Base-by-base conservation (phyloP, 2,329 filamentous ascomycete genomes). In the Paraphaeosphaeria sporulosa region DNA sequence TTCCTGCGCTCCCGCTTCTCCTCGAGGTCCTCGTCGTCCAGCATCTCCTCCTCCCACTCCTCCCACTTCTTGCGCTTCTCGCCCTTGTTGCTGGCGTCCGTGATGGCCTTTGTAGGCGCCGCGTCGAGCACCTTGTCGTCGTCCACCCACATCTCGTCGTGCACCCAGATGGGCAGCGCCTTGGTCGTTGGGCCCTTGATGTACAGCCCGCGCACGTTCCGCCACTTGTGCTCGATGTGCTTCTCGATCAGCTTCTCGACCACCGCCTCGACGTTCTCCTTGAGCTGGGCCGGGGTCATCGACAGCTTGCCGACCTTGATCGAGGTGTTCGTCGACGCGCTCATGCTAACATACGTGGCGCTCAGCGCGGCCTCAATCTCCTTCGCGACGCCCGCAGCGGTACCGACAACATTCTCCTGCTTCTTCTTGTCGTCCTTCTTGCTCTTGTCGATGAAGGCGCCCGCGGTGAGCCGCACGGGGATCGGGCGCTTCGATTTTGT, bases 131-230 rank as follows among this genome's bases (percentile, higher is more conserved):
- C 87, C 72, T 92, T 89, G 62, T 88, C 85, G 61, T 90, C 87
- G 66, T 95, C 91, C 17, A 90, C 79, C 93, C 95, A 99, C 65
- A 99, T 84, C 84, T 97, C 93, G 68, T 93, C 90, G 4, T 94
- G 91, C 74, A 97, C 82, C 92, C 93, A 99, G 75, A 99, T 89
- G n/a, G 95, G 95, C 72, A 99, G 84, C 9, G 94, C 91, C 62
- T 89, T 90, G 4, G 94, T 97, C 73, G 92, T 89, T 30, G 92
- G 90, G 3, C 93, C 92, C 85, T 98, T 99, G 83, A 99, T 85
- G 78, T 96, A 93, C 63, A 99, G 82, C 64, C 87, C 87, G 78
- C 90, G 89, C 64, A 98, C 86, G 76, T 94, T 95, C 72, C 87
- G 87, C 93, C 94, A 97, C 72, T 93, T 90, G 76, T 94, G 89